A percentile compares a stretch with the other conserved stretches of the same genome.
These are phyloP conservation scores for Linnemannia zychae DNA, from an alignment of 192 early-diverging fungal species.

Conservation along the genomic window DNA sequence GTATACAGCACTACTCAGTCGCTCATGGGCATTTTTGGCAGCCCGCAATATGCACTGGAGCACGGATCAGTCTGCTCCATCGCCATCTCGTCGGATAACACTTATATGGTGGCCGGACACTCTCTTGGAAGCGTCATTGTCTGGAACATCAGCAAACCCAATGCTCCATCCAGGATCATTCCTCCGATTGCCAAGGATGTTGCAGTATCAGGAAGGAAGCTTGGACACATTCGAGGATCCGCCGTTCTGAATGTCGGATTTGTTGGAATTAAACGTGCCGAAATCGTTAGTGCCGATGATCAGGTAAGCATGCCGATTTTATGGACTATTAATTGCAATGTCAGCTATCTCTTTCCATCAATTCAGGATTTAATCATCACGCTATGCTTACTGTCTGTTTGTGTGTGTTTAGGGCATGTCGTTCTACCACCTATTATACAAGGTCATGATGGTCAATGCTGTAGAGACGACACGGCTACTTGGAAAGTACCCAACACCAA, in stretches of 20 bases:
- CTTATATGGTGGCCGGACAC: slow-evolving; percentile 68
- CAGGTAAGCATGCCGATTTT: slow-evolving; percentile 33
- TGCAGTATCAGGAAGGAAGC: slow-evolving; percentile 63
- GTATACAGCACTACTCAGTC: slow-evolving; percentile 68
- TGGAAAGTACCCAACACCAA: slow-evolving; percentile 65
- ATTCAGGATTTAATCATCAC: too few relatives aligned
- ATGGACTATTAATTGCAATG: background rate
- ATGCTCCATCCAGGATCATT: slow-evolving; percentile 62
- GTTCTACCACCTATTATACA: slow-evolving; percentile 70
- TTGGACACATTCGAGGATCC: slow-evolving; percentile 69
- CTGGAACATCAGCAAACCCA: slow-evolving; percentile 67
- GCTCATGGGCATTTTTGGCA: slow-evolving; percentile 54
- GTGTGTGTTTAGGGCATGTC: slow-evolving; percentile 63
- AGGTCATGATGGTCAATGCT: slow-evolving; percentile 71
- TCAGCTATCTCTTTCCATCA: too few relatives aligned
- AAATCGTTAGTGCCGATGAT: slow-evolving; percentile 70
- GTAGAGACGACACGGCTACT: slow-evolving; percentile 68
- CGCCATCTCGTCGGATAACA: slow-evolving; percentile 68
- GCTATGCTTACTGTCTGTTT: background rate
- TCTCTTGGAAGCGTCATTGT: slow-evolving; percentile 68
- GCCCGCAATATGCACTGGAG: slow-evolving; percentile 58
- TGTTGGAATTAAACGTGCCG: slow-evolving; percentile 66
- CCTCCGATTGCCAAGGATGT: slow-evolving; percentile 60
- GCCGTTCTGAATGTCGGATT: slow-evolving; percentile 70
- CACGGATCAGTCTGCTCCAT: slow-evolving; percentile 69